Percentiles rank a stretch among this genome's conserved stretches.
These are phyloP conservation scores for Leccinum aurantiacum DNA, from an alignment of 768 basidiomycete species.

Conservation along the genomic window DNA sequence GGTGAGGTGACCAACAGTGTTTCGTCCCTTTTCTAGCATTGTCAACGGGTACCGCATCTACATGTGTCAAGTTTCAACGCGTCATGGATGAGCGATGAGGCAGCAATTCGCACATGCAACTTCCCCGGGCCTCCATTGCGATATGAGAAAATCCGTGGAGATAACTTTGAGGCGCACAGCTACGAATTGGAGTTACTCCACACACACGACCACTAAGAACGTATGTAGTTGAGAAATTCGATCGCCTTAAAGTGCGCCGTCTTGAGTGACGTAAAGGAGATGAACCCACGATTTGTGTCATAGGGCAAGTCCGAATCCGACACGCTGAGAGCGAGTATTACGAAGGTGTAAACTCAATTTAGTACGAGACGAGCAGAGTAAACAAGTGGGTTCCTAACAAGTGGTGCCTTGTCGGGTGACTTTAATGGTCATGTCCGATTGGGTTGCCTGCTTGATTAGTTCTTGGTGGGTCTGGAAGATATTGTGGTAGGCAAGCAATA, in stretches of 20 bases:
- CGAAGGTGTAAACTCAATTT: neutral
- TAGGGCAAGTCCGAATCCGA: neutral
- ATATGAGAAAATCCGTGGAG: slow-evolving; percentile 7
- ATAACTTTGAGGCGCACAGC: neutral
- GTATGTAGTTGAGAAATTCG: neutral
- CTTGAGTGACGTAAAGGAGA: neutral
- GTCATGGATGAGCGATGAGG: neutral
- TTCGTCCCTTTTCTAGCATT: neutral
- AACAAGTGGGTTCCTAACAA: neutral
- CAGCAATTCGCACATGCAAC: neutral
- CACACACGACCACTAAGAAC: neutral
- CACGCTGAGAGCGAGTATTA: neutral
- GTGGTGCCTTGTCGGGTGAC: neutral
- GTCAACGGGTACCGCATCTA: neutral
- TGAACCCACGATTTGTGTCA: neutral
- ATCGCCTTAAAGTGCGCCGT: neutral
- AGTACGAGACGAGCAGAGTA: neutral
- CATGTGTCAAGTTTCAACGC: no score
- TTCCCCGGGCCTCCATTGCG: neutral
- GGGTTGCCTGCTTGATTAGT: neutral
- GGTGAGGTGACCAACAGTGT: neutral
- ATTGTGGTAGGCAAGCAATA: neutral
- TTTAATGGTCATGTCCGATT: neutral
- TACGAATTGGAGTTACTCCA: neutral
- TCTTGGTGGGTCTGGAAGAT: slow-evolving; percentile 1